Evolutionary conservation across 139 green algal species (phyloP), one percentile per base, ranked within the genome.

Genomic region (Eudorina sp.): DNA sequence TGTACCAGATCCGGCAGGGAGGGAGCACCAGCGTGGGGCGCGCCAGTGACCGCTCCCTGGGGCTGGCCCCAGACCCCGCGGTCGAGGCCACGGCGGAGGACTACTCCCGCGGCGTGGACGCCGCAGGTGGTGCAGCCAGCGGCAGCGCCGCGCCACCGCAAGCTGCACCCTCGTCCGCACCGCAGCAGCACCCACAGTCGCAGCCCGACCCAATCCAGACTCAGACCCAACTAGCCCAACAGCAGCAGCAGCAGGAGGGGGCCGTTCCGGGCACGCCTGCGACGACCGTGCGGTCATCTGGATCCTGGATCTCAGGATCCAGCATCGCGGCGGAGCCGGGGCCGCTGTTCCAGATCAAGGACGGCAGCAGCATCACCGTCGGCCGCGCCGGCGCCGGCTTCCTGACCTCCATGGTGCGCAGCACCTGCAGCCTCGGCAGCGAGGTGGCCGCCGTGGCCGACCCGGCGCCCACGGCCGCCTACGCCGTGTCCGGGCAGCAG

Each of bases 1-100:
- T 84, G 53, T 84, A 72, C 51, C 77, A 84, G 53, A 46, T 84
- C 0, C 38, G 38, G 31, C 53, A 84, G 19, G 46, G 74, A 45
- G 43, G n/a, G n/a, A 64, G 25, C 74, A 82, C 74, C 27, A 82
- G 46, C 46, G 38, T 72, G 23, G 77, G 77, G 18, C 53, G 53
- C 4, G 77, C 77, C 38, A 68, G 45, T 41, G 58, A 58, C 43
- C 14, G 11, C 16, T 79, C 70, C 9, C 70, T 79, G 40, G 6
- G 29, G 14, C 6, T 11, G 25, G 40, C 70, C 66, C 36, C 66
- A 1, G 66, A 46, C 7, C 38, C 31, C 36, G 6, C n/a, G n/a
- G n/a, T n/a, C n/a, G n/a, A n/a, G n/a, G n/a, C n/a, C n/a, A n/a
- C n/a, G n/a, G n/a, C n/a, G n/a, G n/a, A n/a, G n/a, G n/a, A n/a